These are phyloP conservation scores for Plasmodium vivax DNA, from an alignment of 169 alveolate genomes.

Conservation along the genomic window DNA sequence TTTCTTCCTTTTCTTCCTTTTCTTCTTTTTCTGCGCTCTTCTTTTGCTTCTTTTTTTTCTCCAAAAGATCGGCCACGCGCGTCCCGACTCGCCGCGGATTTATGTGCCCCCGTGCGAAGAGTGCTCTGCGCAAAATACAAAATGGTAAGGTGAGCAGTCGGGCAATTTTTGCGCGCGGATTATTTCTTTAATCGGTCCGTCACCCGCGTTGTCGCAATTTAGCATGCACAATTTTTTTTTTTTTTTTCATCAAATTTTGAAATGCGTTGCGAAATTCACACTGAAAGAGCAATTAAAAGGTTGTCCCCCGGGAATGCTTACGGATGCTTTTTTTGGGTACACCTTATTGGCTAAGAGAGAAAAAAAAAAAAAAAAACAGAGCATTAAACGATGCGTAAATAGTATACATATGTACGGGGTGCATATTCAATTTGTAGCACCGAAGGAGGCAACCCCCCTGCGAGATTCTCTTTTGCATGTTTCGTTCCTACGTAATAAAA, in stretches of 20 bases:
- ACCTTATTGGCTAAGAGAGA: too few species aligned
- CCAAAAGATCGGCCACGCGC: neutral
- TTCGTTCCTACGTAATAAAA: too few species aligned
- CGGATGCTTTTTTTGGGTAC: too few species aligned
- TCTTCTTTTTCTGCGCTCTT: neutral
- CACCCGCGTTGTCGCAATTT: neutral
- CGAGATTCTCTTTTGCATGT: too few species aligned
- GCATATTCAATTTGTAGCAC: neutral
- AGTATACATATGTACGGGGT: neutral
- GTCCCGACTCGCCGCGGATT: neutral
- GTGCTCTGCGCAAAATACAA: neutral
- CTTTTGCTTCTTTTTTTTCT: neutral
- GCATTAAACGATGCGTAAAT: too few species aligned
- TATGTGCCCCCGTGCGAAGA: neutral
- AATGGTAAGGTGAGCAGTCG: neutral
- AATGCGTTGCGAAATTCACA: too few species aligned
- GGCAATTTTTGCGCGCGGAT: neutral
- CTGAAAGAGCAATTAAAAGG: too few species aligned
- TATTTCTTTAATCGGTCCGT: neutral
- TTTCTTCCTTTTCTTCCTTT: neutral
- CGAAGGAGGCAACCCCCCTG: neutral
- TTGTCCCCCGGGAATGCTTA: too few species aligned
- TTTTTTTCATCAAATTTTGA: too few species aligned
- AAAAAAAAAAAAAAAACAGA: too few species aligned
- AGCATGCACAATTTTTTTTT: neutral